These are phyloP conservation scores for Dothidotthia symphoricarpi DNA, from an alignment of 2,329 filamentous ascomycete genomes.

Conservation along the genomic window DNA sequence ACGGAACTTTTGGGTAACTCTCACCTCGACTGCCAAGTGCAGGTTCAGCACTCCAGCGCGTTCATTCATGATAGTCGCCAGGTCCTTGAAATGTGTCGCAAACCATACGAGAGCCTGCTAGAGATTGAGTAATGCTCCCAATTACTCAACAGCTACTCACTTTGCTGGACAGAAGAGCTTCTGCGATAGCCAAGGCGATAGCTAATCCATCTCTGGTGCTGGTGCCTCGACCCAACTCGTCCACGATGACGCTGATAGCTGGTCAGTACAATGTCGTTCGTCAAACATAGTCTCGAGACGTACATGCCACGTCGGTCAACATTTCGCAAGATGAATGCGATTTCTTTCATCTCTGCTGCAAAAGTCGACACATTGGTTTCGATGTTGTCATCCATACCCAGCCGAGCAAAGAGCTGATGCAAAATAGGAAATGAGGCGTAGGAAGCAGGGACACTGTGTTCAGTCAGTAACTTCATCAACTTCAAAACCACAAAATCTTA, in stretches of 20 bases:
- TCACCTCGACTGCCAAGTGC: conserved; percentile 72
- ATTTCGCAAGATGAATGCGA: conserved; percentile 86
- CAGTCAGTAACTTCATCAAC: conserved; percentile 7
- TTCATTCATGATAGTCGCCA: conserved; percentile 72
- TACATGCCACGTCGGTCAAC: conserved; percentile 69
- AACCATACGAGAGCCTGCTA: conserved; percentile 77
- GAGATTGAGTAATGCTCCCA: conserved; percentile 1
- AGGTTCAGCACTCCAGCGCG: conserved; percentile 78
- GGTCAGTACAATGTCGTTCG: not conserved
- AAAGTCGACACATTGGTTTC: conserved; percentile 93
- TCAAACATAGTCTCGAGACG: not conserved
- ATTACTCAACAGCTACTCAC: conserved; percentile 9
- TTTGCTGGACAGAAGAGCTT: conserved; percentile 74
- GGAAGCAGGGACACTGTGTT: conserved; percentile 66
- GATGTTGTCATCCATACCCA: conserved; percentile 83
- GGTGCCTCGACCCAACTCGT: conserved; percentile 89
- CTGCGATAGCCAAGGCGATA: conserved; percentile 86
- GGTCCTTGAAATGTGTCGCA: conserved; percentile 84
- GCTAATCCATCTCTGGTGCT: conserved; percentile 84
- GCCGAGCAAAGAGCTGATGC: conserved; percentile 79
- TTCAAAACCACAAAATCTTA: conserved; percentile 7
- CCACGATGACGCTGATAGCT: conserved; percentile 63
- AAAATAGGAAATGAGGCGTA: conserved; percentile 80
- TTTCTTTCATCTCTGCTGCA: conserved; percentile 91
- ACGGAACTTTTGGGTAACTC: conserved; percentile 14